Evolutionary conservation across 306 rosid species (phyloP), one percentile per base, ranked within the genome.

Genomic region (Potentilla sterilis): DNA sequence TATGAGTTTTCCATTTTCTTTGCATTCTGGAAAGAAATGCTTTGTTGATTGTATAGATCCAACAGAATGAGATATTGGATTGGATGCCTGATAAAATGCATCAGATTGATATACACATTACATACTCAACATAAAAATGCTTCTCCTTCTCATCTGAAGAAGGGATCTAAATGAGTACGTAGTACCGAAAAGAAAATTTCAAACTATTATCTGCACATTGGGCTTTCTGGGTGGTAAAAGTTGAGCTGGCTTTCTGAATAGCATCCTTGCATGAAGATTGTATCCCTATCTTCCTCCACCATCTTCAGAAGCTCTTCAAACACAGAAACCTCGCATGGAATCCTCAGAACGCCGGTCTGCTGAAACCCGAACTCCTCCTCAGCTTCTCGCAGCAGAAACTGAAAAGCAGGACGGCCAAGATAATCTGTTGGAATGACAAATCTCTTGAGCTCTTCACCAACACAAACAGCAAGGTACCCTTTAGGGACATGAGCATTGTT

Each of bases 321-420:
- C 80, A 84, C 83, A 19, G 80, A 55, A 1, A 95, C 97, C 57
- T 90, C 96, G 67, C 98, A 90, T 18, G 96, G 98, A 70, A 95
- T 83, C 81, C 92, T 87, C 76, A 95, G 85, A 55, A 95, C 91
- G 24, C 98, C 98, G 0, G 86, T 80, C 83, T 92, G 97, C 22
- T 90, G 86, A 70, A 95, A 95, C 75, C 98, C 97, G 4, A 95
- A 95, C 76, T 95, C 98, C 75, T 95, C 98, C 76, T 92, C 98
- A 16, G 98, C 96, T 75, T 95, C 93, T 77, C 96, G 81, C 37
- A 95, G 84, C 69, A 95, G 62, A 42, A 86, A 69, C 67, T 81
- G 93, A 58, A 95, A 90, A 19, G 96, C 95, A 13, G 80, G 86
- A 37, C 89, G 95, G 67, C 86, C 84, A 74, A 95, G 69, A 70